A percentile compares a stretch with the other conserved stretches of the same genome.
These are phyloP conservation scores for Botrytis paeoniae DNA, from an alignment of 2,329 filamentous ascomycete genomes.

Conservation along the genomic window DNA sequence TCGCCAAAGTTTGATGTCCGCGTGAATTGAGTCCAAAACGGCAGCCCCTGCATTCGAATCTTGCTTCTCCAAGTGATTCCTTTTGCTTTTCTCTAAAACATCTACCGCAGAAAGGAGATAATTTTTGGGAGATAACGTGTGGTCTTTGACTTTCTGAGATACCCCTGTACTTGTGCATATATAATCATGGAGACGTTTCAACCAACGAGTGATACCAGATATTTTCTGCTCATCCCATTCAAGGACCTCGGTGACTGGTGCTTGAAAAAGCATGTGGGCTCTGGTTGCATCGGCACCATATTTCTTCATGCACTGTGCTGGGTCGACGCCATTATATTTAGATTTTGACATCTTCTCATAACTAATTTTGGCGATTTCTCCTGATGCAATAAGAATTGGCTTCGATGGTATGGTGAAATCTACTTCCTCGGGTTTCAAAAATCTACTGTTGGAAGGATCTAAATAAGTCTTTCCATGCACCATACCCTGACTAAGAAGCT, in stretches of 20 bases:
- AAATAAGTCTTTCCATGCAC: constrained; percentile 83
- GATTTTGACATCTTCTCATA: constrained; percentile 97
- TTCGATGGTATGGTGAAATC: constrained; percentile 55
- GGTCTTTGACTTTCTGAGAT: not conserved
- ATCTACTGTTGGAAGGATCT: constrained; percentile 70
- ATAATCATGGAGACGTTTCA: constrained; percentile 54
- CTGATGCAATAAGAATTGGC: constrained; percentile 62
- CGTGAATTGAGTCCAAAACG: constrained; percentile 32
- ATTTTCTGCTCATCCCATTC: constrained; percentile 89
- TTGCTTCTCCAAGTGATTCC: not conserved
- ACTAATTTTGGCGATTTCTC: constrained; percentile 56
- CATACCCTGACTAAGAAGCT: constrained; percentile 88
- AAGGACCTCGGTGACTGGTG: constrained; percentile 76
- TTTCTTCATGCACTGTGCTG: constrained; percentile 64
- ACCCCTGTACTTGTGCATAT: constrained; percentile 8
- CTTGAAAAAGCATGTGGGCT: constrained; percentile 86
- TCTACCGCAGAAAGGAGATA: not conserved
- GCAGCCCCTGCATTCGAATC: not conserved
- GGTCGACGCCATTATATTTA: constrained; percentile 89
- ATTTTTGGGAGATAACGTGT: not conserved
- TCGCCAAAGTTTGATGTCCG: constrained; percentile 52
- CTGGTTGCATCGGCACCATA: constrained; percentile 82
- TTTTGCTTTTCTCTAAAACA: not conserved
- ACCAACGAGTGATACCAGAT: constrained; percentile 76
- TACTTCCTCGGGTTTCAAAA: constrained; percentile 73